phyloP scores from a whole-genome alignment of 495 filamentous ascomycete species.

The Tuber melanosporum region DNA sequence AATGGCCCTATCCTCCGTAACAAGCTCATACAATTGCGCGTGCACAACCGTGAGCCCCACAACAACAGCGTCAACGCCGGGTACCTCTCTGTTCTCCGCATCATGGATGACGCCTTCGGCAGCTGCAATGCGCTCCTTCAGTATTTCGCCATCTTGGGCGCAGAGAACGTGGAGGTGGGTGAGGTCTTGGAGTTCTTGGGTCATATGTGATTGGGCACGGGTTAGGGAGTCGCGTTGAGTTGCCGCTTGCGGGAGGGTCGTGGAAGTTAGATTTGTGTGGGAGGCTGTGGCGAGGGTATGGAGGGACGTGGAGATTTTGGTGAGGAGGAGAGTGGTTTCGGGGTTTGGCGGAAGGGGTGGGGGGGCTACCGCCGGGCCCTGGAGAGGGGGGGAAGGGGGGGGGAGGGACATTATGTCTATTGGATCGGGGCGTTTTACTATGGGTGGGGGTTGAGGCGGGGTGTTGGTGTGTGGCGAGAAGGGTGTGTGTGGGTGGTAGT shows the following conservation, averaged over 20 bases:
- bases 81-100: constrained; percentile 47
- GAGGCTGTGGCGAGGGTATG: constrained; percentile 58
- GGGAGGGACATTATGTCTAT: constrained; percentile 49
- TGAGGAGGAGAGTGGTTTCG: constrained; percentile 83
- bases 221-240: constrained; percentile 75
- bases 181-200: constrained; percentile 64
- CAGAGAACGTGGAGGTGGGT: constrained; percentile 62
- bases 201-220: constrained; percentile 57
- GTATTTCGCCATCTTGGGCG: constrained; percentile 65
- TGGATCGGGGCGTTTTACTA: constrained; percentile 41
- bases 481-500: constrained; percentile 23
- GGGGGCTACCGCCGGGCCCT: constrained; percentile 48
- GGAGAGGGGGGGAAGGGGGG: constrained; percentile 59
- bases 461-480: constrained; percentile 21
- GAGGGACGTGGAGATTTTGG: constrained; percentile 65
- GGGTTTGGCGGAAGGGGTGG: constrained; percentile 94
- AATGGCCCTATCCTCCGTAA: constrained; percentile 76
- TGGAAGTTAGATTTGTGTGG: constrained; percentile 48
- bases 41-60: constrained; percentile 92
- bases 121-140: constrained; percentile 66
- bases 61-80: constrained; percentile 76
- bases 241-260: constrained; percentile 52
- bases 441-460: constrained; percentile 59
- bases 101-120: constrained; percentile 73
- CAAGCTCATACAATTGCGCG: constrained; percentile 80